phyloP scores from a whole-genome alignment of 1,284 basidiomycete species.

The Fomes fomentarius region DNA sequence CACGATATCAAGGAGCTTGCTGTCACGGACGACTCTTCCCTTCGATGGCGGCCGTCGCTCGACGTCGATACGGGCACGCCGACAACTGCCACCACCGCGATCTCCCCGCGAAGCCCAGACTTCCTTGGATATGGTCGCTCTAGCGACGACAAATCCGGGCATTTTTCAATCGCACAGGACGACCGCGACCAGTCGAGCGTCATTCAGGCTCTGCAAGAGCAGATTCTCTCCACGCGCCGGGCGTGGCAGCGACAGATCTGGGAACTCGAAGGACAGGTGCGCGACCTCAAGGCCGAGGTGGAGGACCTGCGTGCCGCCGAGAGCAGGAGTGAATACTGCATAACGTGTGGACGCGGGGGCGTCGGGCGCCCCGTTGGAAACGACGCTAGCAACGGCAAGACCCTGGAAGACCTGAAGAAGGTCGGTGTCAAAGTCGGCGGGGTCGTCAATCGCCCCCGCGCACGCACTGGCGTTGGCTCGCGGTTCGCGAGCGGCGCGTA shows the following conservation, averaged over 20 bases:
- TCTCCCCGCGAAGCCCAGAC: slow-evolving; percentile 59
- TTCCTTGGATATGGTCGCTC: slow-evolving; percentile 33
- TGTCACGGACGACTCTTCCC: slow-evolving; percentile 31
- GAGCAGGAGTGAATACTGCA: slow-evolving; percentile 50
- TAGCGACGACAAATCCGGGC: slow-evolving; percentile 39
- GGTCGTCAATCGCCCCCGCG: slow-evolving; percentile 70
- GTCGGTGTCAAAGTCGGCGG: slow-evolving; percentile 31
- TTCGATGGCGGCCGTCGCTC: slow-evolving; percentile 37
- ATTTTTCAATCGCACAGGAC: slow-evolving; percentile 36
- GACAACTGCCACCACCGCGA: slow-evolving; percentile 39
- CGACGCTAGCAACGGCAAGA: background rate
- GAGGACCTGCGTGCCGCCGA: slow-evolving; percentile 52
- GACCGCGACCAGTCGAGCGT: slow-evolving; percentile 46
- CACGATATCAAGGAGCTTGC: slow-evolving; percentile 67
- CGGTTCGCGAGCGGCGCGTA: slow-evolving; percentile 60
- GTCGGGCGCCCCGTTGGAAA: slow-evolving; percentile 12
- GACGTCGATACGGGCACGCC: slow-evolving; percentile 50
- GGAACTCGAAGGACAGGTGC: slow-evolving; percentile 76
- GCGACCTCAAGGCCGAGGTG: slow-evolving; percentile 69
- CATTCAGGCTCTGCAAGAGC: slow-evolving; percentile 61
- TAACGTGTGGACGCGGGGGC: slow-evolving; percentile 59
- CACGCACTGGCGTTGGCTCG: slow-evolving; percentile 61
- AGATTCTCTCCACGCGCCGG: slow-evolving; percentile 58
- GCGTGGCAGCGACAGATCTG: slow-evolving; percentile 72
- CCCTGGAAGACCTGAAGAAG: slow-evolving; percentile 29